Base-by-base conservation (phyloP, 768 basidiomycete genomes). In the Tulasnella calospora region DNA sequence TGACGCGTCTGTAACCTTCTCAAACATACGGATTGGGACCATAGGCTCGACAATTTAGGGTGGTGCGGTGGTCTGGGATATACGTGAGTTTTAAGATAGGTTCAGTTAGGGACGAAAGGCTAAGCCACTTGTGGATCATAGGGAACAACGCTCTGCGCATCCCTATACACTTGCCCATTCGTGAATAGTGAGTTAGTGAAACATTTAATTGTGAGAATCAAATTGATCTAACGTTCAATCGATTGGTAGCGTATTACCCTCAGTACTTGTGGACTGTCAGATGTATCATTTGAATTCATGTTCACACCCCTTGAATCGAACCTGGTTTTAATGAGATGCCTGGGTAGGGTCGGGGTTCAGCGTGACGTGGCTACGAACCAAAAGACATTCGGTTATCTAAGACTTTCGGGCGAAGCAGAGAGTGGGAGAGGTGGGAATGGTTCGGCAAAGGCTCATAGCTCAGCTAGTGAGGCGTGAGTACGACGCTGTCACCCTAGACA, bases 11-110 rank as follows among this genome's bases (percentile, higher is more conserved):
- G 55, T 76, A 4, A 40, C 36, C 55, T 76, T 76, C 75, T 76
- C 75, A 17, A 67, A 76, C 41, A 76, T 76, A 33, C 47, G 57
- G 13, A 67, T 40, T 38, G 75, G 75, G 15, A 7, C 33, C 41
- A 69, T 76, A 8, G 67, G 67, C 35, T 36, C 75, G 2, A 74
- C 73, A 10, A n/a, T 1, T 74, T 35, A 4, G 38, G 61, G 13
- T 1, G 1, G 33, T 33, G 61, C 12, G 61, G 61, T 33, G 61
- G n/a, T 2, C 33, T 10, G 17, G 2, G 1, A 35, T 67, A 17
- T 6, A 17, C 30, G 61, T 67, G 21, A 67, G 61, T 67, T 17
- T 67, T 4, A 33, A 13, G 27, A 10, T 8, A 33, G 30, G 2
- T 35, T 12, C 8, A 35, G 19, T 67, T 2, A 17, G 17, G 13